Base-by-base conservation (phyloP, 345 rosid species). In the Corchorus olitorius region DNA sequence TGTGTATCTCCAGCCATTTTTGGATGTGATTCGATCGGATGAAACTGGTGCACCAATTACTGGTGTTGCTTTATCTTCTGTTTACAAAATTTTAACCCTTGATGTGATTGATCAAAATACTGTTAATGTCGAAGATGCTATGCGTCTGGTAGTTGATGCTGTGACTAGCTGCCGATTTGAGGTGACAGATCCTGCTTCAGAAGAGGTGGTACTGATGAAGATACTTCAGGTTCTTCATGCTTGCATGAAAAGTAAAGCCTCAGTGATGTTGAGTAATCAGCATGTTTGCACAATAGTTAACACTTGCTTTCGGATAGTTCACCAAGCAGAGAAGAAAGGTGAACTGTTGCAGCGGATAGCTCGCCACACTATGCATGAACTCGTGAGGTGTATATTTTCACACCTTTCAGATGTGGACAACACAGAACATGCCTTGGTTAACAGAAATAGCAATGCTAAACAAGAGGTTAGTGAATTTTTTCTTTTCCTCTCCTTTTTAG, bases 131-230 rank as follows among this genome's bases (percentile, higher is more conserved):
- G 99, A 91, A 83, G 99, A 90, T 58, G 95, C 98, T 54, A 90
- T 96, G 97, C 95, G 88, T 74, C 81, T 88, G 92, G 88, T 96
- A 27, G 99, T 96, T 86, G 98, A 93, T 85, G 88, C 97, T 71
- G 98, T 96, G 81, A 96, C 97, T 70, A 92, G 94, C 85, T 96
- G 99, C 77, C 91, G 98, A 73, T 96, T 96, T 83, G 99, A 96
- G 91, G 93, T 92, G 81, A 91, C 97, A 55, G 99, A 96, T 89
- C 97, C 98, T 80, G 93, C 95, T 69, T 93, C 98, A 9, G 99
- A 93, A 81, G 99, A 96, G 87, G 97, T 91, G 66, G 99, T 94
- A 76, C 84, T 96, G 67, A 94, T 94, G 99, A 96, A 96, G 86
- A 92, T 96, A 73, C 99, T 96, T 82, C 94, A 91, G 82, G 99